Evolutionary conservation across 495 filamentous ascomycete species (phyloP).

Genomic region (Parathielavia hyrcaniae): DNA sequence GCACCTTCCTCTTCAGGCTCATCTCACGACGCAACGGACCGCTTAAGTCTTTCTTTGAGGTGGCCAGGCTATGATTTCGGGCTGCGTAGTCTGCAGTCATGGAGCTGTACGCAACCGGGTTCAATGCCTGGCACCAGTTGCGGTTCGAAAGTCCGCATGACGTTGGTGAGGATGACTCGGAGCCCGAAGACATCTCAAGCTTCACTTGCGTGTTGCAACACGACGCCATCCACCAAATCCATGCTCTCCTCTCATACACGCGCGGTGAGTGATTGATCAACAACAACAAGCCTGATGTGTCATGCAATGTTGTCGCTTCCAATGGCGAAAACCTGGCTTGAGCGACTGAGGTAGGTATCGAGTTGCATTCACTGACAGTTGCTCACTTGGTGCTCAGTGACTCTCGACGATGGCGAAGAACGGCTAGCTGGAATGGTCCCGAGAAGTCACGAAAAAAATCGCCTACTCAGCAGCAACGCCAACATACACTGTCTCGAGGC

Average conservation of each 20-base stretch:
- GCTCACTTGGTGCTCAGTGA: conserved; percentile 3
- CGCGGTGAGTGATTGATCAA: conserved; percentile 30
- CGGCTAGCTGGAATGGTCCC: conserved; percentile 19
- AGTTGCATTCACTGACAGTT: background rate
- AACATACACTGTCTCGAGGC: conserved; percentile 23
- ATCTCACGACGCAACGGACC: background rate
- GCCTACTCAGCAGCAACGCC: background rate
- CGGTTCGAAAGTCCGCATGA: conserved; percentile 24
- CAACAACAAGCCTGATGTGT: background rate
- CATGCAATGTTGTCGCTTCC: background rate
- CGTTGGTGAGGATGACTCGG: conserved; percentile 14
- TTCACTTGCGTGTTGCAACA: conserved; percentile 37
- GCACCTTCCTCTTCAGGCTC: conserved; percentile 7
- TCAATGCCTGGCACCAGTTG: conserved; percentile 49
- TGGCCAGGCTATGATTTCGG: too few relatives aligned
- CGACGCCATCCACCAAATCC: conserved; percentile 26
- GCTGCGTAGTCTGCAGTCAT: conserved; percentile 18
- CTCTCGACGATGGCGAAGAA: conserved; percentile 3
- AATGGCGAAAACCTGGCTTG: background rate
- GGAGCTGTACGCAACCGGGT: conserved; percentile 47
- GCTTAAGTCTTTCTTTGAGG: background rate
- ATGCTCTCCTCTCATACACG: conserved; percentile 35
- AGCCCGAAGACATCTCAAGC: conserved; percentile 37
- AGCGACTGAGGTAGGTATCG: background rate
- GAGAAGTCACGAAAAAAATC: conserved; percentile 12